Base-by-base conservation (phyloP, 2,329 filamentous ascomycete genomes). In the Pseudogymnoascus pannorum region DNA sequence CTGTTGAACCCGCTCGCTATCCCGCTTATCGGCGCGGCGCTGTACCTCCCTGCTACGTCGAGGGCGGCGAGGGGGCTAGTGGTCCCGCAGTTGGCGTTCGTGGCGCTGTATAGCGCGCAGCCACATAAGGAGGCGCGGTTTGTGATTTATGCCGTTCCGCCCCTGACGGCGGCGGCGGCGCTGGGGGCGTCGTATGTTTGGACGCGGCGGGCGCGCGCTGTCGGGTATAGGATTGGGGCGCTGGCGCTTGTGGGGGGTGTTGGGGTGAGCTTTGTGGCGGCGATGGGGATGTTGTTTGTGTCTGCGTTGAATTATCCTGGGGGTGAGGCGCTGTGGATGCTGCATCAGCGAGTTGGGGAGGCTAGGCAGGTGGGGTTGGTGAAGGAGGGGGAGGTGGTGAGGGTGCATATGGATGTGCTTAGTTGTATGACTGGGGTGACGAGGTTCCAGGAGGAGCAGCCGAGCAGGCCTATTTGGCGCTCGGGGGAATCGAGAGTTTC, bases 101-200 rank as follows among this genome's bases (percentile, higher is more conserved):
- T 95, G 18, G 81, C 81, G 4, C 74, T 95, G 44, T 97, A 96
- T 78, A 96, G 91, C 65, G 68, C 91, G 58, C 88, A 96, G 64
- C 92, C 93, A 0, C 94, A 99, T 77, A 99, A 99, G 73, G 94
- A 99, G 76, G 89, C 92, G 72, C 89, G 94, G 16, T 99, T 99
- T 78, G 87, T 99, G 67, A 86, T 97, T 69, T 97, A 97, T 75
- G 81, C 85, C 59, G 80, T 96, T 22, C 94, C 94, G 0, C 81
- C 87, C 0, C 77, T 97, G 29, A 96, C 92, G 0, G 88, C 87
- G 9, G 83, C 87, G 2, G 87, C 91, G 0, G 87, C 91, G 2
- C 79, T 91, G 4, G 87, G 86, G 18, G 90, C 91, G 12, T 82
- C 85, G 61, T 87, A 85, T 73, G 76, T 95, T 65, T 89, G 84